phyloP scores from a whole-genome alignment of 192 early-diverging fungal species.

The Spinellus fusiger region DNA sequence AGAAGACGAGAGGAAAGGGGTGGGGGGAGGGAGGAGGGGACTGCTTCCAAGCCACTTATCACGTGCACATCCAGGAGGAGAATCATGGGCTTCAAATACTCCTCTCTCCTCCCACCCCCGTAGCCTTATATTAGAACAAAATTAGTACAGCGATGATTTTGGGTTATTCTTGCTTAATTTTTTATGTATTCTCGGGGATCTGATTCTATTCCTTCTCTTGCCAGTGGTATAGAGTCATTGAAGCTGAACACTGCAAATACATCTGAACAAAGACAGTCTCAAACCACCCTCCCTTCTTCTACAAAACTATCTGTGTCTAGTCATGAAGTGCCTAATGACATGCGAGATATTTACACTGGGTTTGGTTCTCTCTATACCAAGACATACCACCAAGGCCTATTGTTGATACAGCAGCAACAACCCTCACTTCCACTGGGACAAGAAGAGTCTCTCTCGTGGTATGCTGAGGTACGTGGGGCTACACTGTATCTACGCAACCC shows the following conservation, averaged over 20 bases:
- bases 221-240: background rate
- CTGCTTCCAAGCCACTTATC: background rate
- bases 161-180: too few relatives aligned
- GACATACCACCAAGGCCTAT: background rate
- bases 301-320: too few relatives aligned
- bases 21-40: background rate
- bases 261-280: too few relatives aligned
- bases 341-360: background rate
- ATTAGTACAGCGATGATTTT: too few relatives aligned
- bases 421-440: background rate
- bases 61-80: too few relatives aligned
- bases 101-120: too few relatives aligned
- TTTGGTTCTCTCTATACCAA: too few relatives aligned
- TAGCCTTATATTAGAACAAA: too few relatives aligned
- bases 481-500: conserved; percentile 56
- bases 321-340: background rate
- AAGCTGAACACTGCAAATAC: background rate
- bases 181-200: background rate
- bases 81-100: too few relatives aligned
- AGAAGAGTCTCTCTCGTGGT: conserved; percentile 58
- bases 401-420: background rate
- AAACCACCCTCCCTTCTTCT: too few relatives aligned
- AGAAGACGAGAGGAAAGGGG: background rate
- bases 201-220: background rate
- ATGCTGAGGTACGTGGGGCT: conserved; percentile 66